phyloP scores from a whole-genome alignment of 768 basidiomycete genomes.

The Lentinula sp. region DNA sequence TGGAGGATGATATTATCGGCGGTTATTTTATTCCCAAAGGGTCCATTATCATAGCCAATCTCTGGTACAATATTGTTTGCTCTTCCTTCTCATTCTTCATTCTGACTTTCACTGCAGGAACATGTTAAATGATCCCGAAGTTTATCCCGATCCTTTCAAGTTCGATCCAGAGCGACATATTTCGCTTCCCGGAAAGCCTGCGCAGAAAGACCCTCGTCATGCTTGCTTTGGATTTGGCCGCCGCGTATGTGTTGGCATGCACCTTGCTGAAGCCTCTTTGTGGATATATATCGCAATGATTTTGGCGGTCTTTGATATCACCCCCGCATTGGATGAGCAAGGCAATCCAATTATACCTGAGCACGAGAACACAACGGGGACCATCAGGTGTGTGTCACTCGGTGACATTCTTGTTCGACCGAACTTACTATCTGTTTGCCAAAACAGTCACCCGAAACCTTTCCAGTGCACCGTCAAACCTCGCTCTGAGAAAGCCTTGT shows the following conservation, averaged over 20 bases:
- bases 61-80: conserved; percentile 17
- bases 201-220: conserved; percentile 33
- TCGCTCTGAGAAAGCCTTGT: conserved; percentile 12
- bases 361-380: conserved; percentile 8
- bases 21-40: conserved; percentile 41
- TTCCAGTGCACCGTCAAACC: conserved; percentile 15
- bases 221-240: conserved; percentile 52
- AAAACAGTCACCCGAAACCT: conserved; percentile 14
- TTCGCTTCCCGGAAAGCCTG: conserved; percentile 24
- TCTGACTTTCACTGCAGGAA: conserved; percentile 18
- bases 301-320: conserved; percentile 35
- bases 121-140: conserved; percentile 35
- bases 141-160: conserved; percentile 34
- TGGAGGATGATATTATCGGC: conserved; percentile 35
- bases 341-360: conserved; percentile 7
- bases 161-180: conserved; percentile 47
- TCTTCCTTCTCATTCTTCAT: too few relatives aligned
- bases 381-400: conserved; percentile 7
- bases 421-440: not conserved
- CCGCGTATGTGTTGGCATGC: conserved; percentile 21
- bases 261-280: conserved; percentile 35
- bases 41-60: conserved; percentile 25
- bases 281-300: conserved; percentile 35
- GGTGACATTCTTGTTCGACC: not conserved
- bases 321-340: conserved; percentile 17